Percentiles rank a stretch among this genome's conserved stretches.
Conservation (phyloP, 164 flowering plant genomes). For the Annona cherimola region DNA sequence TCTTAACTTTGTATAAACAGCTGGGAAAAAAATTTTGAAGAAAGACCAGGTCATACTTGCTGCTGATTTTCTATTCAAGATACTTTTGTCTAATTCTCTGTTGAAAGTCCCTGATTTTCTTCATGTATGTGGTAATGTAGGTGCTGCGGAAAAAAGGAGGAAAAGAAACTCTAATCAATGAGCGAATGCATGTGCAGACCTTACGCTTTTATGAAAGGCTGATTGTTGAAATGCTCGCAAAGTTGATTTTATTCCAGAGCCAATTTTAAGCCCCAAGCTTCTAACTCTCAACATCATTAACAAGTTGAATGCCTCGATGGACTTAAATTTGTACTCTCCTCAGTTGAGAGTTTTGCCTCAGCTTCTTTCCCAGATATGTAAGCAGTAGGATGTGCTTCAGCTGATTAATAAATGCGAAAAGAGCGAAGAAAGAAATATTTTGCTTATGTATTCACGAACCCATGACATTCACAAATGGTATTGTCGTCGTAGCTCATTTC, state of each 20-base stretch:
- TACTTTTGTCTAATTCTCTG: background rate
- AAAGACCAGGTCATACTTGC: background rate
- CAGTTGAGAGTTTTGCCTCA: background rate
- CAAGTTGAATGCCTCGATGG: background rate
- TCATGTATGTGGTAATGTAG: slow-evolving; percentile 11
- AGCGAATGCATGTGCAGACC: background rate
- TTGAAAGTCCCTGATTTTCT: background rate
- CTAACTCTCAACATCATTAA: background rate
- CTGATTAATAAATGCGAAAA: background rate
- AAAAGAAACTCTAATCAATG: background rate
- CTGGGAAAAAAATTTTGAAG: background rate
- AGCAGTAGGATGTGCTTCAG: background rate
- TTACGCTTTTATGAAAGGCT: background rate
- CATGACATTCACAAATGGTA: too few relatives aligned
- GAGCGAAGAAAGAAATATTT: background rate
- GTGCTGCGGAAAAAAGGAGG: slow-evolving; percentile 22
- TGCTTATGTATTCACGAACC: background rate
- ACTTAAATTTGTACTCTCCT: background rate
- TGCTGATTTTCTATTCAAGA: background rate
- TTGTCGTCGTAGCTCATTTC: too few relatives aligned
- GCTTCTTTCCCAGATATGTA: background rate
- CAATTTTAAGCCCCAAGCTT: background rate
- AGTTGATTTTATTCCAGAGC: background rate
- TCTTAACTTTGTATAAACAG: background rate
- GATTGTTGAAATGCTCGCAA: background rate